Conservation (phyloP, 2,329 filamentous ascomycete genomes). For the Tothia fuscella region DNA sequence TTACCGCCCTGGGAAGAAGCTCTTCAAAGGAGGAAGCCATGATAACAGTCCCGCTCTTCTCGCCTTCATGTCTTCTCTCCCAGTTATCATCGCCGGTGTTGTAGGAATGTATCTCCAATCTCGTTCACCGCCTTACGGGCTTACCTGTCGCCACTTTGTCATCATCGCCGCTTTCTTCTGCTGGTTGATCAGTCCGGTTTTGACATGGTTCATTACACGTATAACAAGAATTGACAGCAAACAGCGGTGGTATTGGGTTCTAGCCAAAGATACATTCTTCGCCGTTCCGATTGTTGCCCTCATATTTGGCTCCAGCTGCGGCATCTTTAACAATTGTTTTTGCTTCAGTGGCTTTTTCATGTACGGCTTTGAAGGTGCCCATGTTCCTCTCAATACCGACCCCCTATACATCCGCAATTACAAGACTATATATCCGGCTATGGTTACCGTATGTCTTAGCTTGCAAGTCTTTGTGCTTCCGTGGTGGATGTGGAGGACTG, state of each 20-base stretch:
- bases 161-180: conserved; percentile 13
- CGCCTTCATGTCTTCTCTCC: background rate
- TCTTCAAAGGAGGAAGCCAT: background rate
- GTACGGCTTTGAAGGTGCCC: background rate
- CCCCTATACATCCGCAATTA: background rate
- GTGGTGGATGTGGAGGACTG: too few relatives aligned
- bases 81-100: conserved; percentile 4
- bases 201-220: background rate
- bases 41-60: background rate
- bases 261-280: conserved; percentile 15
- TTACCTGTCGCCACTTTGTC: conserved; percentile 17
- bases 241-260: conserved; percentile 14
- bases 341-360: background rate
- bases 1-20: background rate
- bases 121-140: conserved; percentile 12
- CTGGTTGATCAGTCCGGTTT: conserved; percentile 1
- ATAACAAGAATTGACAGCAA: conserved; percentile 8
- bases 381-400: background rate
- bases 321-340: conserved; percentile 14
- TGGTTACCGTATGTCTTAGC: background rate
- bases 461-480: background rate
- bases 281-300: conserved; percentile 14
- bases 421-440: background rate
- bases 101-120: too few relatives aligned
- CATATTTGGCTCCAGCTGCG: conserved; percentile 15